Percentiles rank a stretch among this genome's conserved stretches.
phyloP scores from a whole-genome alignment of 1,284 basidiomycete species.

The Serendipita sp. region DNA sequence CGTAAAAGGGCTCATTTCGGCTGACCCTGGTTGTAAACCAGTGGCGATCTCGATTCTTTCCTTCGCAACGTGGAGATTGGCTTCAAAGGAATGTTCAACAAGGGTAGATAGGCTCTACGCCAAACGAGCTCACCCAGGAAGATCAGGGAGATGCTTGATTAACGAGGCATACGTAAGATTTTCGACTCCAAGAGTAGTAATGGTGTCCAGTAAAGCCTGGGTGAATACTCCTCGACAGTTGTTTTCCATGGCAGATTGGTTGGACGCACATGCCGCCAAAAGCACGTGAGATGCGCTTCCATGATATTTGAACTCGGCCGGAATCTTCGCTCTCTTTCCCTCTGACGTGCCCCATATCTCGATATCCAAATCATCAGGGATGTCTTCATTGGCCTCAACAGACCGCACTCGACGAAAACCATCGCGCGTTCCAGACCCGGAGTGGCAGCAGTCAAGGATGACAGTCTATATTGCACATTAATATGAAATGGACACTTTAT shows the following conservation, averaged over 20 bases:
- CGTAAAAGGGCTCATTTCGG: conserved; percentile 27
- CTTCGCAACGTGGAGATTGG: conserved; percentile 39
- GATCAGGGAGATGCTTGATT: conserved; percentile 27
- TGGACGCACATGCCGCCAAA: conserved; percentile 38
- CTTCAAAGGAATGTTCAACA: conserved; percentile 6
- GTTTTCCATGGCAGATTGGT: conserved; percentile 39
- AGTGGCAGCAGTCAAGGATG: conserved; percentile 50
- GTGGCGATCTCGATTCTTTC: conserved; percentile 31
- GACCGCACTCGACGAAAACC: too few relatives aligned
- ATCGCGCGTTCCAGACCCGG: conserved; percentile 25
- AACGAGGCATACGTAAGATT: conserved; percentile 36
- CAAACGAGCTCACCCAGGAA: conserved; percentile 17
- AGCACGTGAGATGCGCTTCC: conserved; percentile 32
- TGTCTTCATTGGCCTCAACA: neutral
- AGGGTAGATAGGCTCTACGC: neutral
- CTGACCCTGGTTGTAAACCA: conserved; percentile 41
- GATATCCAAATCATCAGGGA: conserved; percentile 33
- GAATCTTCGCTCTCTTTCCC: neutral
- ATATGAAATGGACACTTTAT: neutral
- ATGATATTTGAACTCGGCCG: conserved; percentile 32
- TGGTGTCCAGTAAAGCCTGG: conserved; percentile 32
- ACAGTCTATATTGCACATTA: conserved; percentile 24
- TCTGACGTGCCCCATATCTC: conserved; percentile 11
- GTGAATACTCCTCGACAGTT: conserved; percentile 43
- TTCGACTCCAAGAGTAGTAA: conserved; percentile 33